These are phyloP conservation scores for Orbilia quercus DNA, from an alignment of 2,329 filamentous ascomycete genomes.

Conservation along the genomic window DNA sequence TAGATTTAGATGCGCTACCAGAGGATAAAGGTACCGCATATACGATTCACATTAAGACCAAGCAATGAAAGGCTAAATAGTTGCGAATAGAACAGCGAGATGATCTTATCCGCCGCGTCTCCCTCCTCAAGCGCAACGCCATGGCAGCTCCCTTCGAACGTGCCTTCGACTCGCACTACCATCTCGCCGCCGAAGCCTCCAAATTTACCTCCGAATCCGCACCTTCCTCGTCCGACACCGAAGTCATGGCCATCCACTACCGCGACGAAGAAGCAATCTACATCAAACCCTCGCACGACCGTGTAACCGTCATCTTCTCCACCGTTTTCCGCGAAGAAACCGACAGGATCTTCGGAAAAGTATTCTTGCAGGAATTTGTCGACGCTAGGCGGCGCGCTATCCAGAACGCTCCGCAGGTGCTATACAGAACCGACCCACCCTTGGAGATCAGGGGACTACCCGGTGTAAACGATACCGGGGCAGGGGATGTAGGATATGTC, in stretches of 20 bases:
- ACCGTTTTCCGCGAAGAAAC: slow-evolving; percentile 98
- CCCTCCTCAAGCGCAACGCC: slow-evolving; percentile 94
- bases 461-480: slow-evolving; percentile 77
- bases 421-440: slow-evolving; percentile 94
- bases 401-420: slow-evolving; percentile 96
- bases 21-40: slow-evolving; percentile 74
- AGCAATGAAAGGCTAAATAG: too few species aligned
- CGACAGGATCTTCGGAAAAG: slow-evolving; percentile 95
- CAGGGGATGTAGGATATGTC: slow-evolving; percentile 93
- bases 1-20: slow-evolving; percentile 89
- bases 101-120: slow-evolving; percentile 85
- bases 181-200: slow-evolving; percentile 85
- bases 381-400: slow-evolving; percentile 94
- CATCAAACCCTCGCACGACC: slow-evolving; percentile 95
- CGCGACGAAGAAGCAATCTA: slow-evolving; percentile 99
- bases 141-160: slow-evolving; percentile 99
- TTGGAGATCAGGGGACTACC: slow-evolving; percentile 88
- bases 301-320: slow-evolving; percentile 98
- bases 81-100: slow-evolving; percentile 83
- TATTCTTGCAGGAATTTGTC: slow-evolving; percentile 98
- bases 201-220: slow-evolving; percentile 94
- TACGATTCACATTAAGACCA: too few species aligned
- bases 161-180: slow-evolving; percentile 91
- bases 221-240: slow-evolving; percentile 91
- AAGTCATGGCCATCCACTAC: slow-evolving; percentile 97